These are phyloP conservation scores for Proliferodiscus dingleyae DNA, from an alignment of 2,329 filamentous ascomycete genomes.

Conservation along the genomic window DNA sequence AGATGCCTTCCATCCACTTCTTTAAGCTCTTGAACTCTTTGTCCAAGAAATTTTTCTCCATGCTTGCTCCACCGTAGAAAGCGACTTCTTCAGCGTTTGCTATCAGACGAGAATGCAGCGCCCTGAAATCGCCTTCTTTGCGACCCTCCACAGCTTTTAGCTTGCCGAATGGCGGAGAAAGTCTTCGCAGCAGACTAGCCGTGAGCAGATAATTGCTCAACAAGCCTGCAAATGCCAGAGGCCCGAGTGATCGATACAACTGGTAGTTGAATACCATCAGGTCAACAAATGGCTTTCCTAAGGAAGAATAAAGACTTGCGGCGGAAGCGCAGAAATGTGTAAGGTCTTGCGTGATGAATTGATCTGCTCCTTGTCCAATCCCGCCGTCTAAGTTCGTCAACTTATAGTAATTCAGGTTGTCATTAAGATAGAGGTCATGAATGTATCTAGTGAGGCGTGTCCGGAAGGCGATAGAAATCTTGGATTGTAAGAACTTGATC, in stretches of 20 bases:
- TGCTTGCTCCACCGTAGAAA: conserved; percentile 93
- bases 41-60: conserved; percentile 89
- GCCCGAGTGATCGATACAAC: conserved; percentile 84
- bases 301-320: conserved; percentile 86
- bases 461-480: conserved; percentile 96
- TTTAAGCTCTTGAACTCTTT: conserved; percentile 89
- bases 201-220: conserved; percentile 92
- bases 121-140: conserved; percentile 91
- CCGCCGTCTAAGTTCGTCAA: conserved; percentile 88
- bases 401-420: conserved; percentile 95
- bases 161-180: conserved; percentile 95
- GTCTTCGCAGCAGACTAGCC: conserved; percentile 77
- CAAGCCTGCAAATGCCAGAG: conserved; percentile 78
- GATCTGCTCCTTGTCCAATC: conserved; percentile 85
- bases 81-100: conserved; percentile 97
- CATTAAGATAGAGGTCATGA: conserved; percentile 92
- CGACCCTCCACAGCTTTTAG: conserved; percentile 93
- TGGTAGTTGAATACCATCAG: conserved; percentile 98
- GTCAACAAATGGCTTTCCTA: conserved; percentile 98
- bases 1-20: conserved; percentile 97
- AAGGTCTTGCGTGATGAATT: conserved; percentile 96
- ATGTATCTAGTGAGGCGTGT: conserved; percentile 94
- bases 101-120: conserved; percentile 83
- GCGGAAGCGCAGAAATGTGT: conserved; percentile 93
- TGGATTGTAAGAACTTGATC: conserved; percentile 97